Percentiles rank a stretch among this genome's conserved stretches.
phyloP scores from a whole-genome alignment of 306 rosid genomes.

The Quercus ilex region DNA sequence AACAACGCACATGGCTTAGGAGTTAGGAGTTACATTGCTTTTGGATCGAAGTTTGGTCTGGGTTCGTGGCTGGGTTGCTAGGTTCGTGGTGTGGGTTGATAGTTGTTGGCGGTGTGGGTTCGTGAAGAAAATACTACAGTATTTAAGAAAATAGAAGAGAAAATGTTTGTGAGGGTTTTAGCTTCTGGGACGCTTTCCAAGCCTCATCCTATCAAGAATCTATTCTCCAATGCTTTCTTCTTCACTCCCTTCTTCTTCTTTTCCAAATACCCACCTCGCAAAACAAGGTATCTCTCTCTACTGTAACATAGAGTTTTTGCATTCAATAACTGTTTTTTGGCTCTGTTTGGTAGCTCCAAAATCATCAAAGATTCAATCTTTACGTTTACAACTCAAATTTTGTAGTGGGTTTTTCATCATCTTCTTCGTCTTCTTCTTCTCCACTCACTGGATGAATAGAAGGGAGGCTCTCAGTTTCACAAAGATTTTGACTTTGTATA shows the following conservation, averaged over 20 bases:
- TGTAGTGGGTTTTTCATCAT: not conserved
- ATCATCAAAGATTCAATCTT: too few species aligned
- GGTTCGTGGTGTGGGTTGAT: too few species aligned
- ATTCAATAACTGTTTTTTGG: too few species aligned
- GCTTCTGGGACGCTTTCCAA: constrained; percentile 24
- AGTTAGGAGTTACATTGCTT: too few species aligned
- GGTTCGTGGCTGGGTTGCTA: too few species aligned
- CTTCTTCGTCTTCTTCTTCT: not conserved
- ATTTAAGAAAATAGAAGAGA: not conserved
- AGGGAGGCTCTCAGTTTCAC: not conserved
- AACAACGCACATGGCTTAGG: too few species aligned
- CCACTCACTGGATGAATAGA: not conserved
- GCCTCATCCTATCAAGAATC: constrained; percentile 20
- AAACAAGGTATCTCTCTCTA: constrained; percentile 29
- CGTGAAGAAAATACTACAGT: too few species aligned
- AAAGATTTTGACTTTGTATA: not conserved
- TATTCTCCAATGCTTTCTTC: constrained; percentile 14
- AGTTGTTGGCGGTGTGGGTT: too few species aligned
- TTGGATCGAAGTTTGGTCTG: too few species aligned
- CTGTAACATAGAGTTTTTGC: too few species aligned
- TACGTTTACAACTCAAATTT: not conserved
- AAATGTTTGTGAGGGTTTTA: constrained; percentile 34
- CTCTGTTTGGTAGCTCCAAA: too few species aligned
- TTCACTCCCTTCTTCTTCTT: constrained; percentile 8
- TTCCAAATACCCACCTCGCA: constrained; percentile 13